Evolutionary conservation across 2,329 filamentous ascomycete genomes (phyloP), one percentile per base, ranked within the genome.

Genomic region (Xylaria sp.): DNA sequence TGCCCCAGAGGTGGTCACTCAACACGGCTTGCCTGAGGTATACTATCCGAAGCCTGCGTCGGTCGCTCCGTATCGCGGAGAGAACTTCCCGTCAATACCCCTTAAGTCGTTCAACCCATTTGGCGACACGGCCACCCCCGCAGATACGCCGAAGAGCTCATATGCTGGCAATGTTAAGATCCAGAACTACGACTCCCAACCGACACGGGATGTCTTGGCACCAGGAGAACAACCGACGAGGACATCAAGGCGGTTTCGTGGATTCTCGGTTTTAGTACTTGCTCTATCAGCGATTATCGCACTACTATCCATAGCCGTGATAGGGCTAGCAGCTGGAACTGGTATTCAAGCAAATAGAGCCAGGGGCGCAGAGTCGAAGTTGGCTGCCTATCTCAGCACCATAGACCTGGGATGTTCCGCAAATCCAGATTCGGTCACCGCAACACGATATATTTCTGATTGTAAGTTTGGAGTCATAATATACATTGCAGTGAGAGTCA

Each of bases 251-350:
- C 66, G 70, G n/a, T 67, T 81, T 39, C 78, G 75, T 56, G 80
- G 81, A n/a, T 83, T 79, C 68, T 74, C 79, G 5, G 58, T 78
- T 9, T 58, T 82, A 9, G 79, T 84, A 2, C 80, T 84, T 43
- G 66, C 81, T 28, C 78, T 85, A 13, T 81, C 80, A 4, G 68
- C 75, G 61, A 78, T 81, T 63, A 80, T 84, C 65, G 81, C 79
- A 6, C 41, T 82, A 13, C 69, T 84, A 48, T 77, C 78, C 0
- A 79, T 76, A 0, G 79, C 81, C 1, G 82, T 83, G 13, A 80
- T 84, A 60, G 83, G 82, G 1, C 74, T 85, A 30, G 83, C 82
- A 1, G 82, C 81, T 0, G 81, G 82, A 3, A 83, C 81, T 1
- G 83, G 82, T 6, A 74, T 84, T 6, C 78, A 82, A 62, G 72